Conservation (phyloP, 2,329 filamentous ascomycete genomes). For the Knufia petricola region DNA sequence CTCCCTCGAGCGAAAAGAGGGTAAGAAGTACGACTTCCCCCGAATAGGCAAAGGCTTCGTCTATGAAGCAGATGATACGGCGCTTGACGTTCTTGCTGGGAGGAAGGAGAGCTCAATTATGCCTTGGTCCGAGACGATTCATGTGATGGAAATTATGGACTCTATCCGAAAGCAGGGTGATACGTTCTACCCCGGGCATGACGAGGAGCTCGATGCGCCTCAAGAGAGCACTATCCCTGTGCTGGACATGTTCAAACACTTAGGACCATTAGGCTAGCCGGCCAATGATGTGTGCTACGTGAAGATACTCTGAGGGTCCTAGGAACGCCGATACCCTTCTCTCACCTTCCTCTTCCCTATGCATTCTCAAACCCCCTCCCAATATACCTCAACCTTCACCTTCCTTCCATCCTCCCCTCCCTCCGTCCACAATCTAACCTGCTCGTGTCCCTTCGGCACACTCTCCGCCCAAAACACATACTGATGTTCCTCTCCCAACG, state of each 20-base stretch:
- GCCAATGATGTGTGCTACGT: too few species aligned
- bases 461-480: slow-evolving; percentile 17
- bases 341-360: too few species aligned
- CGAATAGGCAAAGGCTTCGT: slow-evolving; percentile 27
- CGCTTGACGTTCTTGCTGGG: slow-evolving; percentile 25
- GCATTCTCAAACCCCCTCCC: slow-evolving; percentile 17
- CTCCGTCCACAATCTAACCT: slow-evolving; percentile 19
- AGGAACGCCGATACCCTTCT: too few species aligned
- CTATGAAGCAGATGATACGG: slow-evolving; percentile 25
- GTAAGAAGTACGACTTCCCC: slow-evolving; percentile 23
- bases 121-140: slow-evolving; percentile 39
- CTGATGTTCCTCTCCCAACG: slow-evolving; percentile 1
- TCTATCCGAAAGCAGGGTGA: slow-evolving; percentile 33
- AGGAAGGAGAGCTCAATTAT: slow-evolving; percentile 34
- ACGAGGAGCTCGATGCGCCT: background rate
- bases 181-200: slow-evolving; percentile 20
- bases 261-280: too few species aligned
- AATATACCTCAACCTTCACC: slow-evolving; percentile 19
- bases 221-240: too few species aligned
- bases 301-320: too few species aligned
- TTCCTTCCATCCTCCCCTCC: slow-evolving; percentile 14
- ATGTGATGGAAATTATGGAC: slow-evolving; percentile 41
- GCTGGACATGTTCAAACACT: too few species aligned
- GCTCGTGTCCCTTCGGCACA: slow-evolving; percentile 15
- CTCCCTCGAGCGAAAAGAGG: slow-evolving; percentile 9